Percentiles rank a stretch among this genome's conserved stretches.
phyloP scores from a whole-genome alignment of 1,284 basidiomycete species.

The Ganoderma sp. region DNA sequence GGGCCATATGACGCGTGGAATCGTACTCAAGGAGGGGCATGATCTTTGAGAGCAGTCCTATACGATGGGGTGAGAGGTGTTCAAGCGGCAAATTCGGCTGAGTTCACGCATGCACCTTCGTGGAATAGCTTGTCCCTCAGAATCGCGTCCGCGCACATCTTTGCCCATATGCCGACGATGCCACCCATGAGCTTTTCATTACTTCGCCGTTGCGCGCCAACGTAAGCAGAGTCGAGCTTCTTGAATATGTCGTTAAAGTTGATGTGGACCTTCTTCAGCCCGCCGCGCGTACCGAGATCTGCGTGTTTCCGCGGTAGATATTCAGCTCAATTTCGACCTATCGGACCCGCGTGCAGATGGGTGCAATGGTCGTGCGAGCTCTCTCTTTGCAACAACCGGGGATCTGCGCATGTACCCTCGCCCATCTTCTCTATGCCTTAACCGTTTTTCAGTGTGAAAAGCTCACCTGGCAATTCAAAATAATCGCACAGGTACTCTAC shows the following conservation, averaged over 20 bases:
- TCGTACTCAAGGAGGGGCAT: constrained; percentile 56
- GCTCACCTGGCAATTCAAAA: constrained; percentile 59
- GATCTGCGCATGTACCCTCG: too few species aligned
- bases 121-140: constrained; percentile 61
- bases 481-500: constrained; percentile 54
- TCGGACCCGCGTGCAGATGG: too few species aligned
- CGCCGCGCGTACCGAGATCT: constrained; percentile 62
- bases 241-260: constrained; percentile 58
- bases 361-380: too few species aligned
- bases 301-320: not conserved
- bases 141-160: constrained; percentile 65
- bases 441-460: not conserved
- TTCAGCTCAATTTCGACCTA: not conserved
- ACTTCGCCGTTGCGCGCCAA: constrained; percentile 26
- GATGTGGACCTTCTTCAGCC: constrained; percentile 64
- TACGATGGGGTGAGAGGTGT: not conserved
- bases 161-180: constrained; percentile 64
- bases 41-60: constrained; percentile 61
- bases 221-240: constrained; percentile 49
- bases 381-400: too few species aligned
- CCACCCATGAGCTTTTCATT: constrained; percentile 49
- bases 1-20: constrained; percentile 53
- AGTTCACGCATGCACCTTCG: constrained; percentile 48
- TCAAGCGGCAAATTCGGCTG: not conserved
- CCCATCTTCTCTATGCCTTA: not conserved